These are phyloP conservation scores for Phytophthora podocarpi DNA, from an alignment of 352 stramenopile genomes.

Conservation along the genomic window DNA sequence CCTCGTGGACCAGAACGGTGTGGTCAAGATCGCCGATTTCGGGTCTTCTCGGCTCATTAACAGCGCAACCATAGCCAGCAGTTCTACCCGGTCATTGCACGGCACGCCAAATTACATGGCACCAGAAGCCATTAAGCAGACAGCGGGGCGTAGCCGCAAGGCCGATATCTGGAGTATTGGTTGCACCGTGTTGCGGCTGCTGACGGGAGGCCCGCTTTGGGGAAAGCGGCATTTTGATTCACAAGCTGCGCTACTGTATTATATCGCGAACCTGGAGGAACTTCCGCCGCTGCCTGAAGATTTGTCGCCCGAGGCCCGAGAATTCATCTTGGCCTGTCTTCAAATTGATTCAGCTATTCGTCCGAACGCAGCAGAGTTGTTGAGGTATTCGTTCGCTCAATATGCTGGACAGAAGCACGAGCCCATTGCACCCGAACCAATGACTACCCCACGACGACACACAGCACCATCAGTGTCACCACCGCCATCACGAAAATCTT, in stretches of 20 bases:
- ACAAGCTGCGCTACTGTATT: slow-evolving; percentile 69
- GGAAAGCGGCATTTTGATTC: slow-evolving; percentile 83
- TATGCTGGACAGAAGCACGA: slow-evolving; percentile 16
- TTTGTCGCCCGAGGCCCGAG: slow-evolving; percentile 46
- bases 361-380: slow-evolving; percentile 86
- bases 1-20: slow-evolving; percentile 93
- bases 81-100: slow-evolving; percentile 53
- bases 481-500: not conserved
- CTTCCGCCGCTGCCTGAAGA: slow-evolving; percentile 44
- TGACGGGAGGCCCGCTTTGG: slow-evolving; percentile 71
- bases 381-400: slow-evolving; percentile 91
- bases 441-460: slow-evolving; percentile 16
- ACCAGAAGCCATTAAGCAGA: slow-evolving; percentile 88
- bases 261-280: slow-evolving; percentile 56
- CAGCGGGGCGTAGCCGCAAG: slow-evolving; percentile 61
- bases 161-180: slow-evolving; percentile 88
- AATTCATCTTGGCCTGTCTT: slow-evolving; percentile 58
- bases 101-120: slow-evolving; percentile 90
- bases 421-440: slow-evolving; percentile 1
- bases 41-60: slow-evolving; percentile 84
- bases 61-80: slow-evolving; percentile 55
- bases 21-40: slow-evolving; percentile 96
- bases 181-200: slow-evolving; percentile 78
- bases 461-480: slow-evolving; percentile 22
- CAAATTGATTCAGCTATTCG: slow-evolving; percentile 60